Conservation (phyloP, 2,329 filamentous ascomycete genomes). For the Leptographium lundbergii region DNA sequence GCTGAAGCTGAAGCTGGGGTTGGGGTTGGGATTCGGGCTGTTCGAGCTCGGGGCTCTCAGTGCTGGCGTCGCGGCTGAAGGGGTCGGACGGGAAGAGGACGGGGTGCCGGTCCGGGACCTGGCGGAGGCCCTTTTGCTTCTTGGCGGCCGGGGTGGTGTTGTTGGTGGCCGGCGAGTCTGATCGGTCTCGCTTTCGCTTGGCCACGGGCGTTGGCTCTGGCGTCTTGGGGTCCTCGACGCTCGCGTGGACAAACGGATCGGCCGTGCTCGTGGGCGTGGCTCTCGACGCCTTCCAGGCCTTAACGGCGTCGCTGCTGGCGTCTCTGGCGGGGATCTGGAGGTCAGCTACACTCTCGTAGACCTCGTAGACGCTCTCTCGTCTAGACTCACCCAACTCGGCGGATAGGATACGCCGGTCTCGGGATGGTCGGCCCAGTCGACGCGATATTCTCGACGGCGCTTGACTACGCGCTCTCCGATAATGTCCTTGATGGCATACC, state of each 20-base stretch:
- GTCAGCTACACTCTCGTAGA: not conserved
- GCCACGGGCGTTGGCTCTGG: not conserved
- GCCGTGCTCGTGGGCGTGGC: not conserved
- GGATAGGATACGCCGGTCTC: constrained; percentile 32
- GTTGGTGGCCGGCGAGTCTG: not conserved
- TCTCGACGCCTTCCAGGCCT: constrained; percentile 15
- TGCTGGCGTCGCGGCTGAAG: constrained; percentile 3
- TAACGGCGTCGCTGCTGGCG: constrained; percentile 16
- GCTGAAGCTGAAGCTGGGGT: not conserved
- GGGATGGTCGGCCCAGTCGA: constrained; percentile 45
- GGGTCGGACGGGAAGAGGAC: not conserved
- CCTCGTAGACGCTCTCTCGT: no score
- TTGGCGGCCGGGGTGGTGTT: not conserved
- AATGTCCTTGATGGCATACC: constrained; percentile 23
- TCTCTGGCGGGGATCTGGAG: constrained; percentile 13
- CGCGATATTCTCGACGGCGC: constrained; percentile 29
- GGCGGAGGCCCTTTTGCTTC: not conserved
- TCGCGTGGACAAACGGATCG: not conserved
- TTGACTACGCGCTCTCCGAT: constrained; percentile 21
- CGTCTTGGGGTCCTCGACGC: not conserved
- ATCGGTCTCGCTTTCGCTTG: not conserved
- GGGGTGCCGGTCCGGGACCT: not conserved
- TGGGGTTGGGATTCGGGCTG: not conserved
- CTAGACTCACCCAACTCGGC: constrained; percentile 41
- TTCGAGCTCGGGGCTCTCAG: not conserved